A percentile compares a stretch with the other conserved stretches of the same genome.
Evolutionary conservation across 1,139 yeast genomes (phyloP).

Genomic region (Candida sojae): DNA sequence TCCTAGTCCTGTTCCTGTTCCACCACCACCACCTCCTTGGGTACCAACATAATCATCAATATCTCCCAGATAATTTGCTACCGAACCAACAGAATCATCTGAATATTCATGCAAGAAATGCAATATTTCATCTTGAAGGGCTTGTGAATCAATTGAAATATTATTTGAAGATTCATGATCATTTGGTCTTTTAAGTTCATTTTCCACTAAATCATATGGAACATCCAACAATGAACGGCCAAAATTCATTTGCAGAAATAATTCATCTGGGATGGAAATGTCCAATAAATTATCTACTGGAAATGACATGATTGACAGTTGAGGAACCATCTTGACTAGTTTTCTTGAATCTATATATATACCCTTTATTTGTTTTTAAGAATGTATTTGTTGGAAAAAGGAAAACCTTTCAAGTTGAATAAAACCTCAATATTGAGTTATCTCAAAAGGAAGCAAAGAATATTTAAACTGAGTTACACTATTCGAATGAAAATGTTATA

Average conservation of each 20-base stretch:
- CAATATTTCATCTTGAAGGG: slow-evolving; percentile 7
- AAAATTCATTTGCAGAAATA: slow-evolving; percentile 6
- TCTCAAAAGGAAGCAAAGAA: neutral
- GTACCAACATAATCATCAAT: neutral
- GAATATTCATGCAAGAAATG: slow-evolving; percentile 9
- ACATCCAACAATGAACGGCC: slow-evolving; percentile 2
- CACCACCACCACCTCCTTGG: neutral
- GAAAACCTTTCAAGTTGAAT: neutral
- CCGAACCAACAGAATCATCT: neutral
- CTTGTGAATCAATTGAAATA: slow-evolving; percentile 2
- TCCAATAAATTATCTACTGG: slow-evolving; percentile 10
- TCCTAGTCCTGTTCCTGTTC: too few relatives aligned
- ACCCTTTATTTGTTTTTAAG: too few relatives aligned
- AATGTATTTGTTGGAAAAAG: too few relatives aligned
- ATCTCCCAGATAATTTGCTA: neutral
- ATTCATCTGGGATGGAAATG: slow-evolving; percentile 11
- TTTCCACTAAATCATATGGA: slow-evolving; percentile 2
- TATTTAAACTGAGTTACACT: neutral
- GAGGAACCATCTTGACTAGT: neutral
- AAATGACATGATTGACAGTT: slow-evolving; percentile 5
- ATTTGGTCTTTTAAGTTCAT: slow-evolving; percentile 1
- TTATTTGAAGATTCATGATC: slow-evolving; percentile 1
- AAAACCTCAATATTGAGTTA: neutral
- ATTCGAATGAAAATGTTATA: neutral
- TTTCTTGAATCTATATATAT: neutral